Base-by-base conservation (phyloP, 768 basidiomycete species). In the Obba rivulosa region DNA sequence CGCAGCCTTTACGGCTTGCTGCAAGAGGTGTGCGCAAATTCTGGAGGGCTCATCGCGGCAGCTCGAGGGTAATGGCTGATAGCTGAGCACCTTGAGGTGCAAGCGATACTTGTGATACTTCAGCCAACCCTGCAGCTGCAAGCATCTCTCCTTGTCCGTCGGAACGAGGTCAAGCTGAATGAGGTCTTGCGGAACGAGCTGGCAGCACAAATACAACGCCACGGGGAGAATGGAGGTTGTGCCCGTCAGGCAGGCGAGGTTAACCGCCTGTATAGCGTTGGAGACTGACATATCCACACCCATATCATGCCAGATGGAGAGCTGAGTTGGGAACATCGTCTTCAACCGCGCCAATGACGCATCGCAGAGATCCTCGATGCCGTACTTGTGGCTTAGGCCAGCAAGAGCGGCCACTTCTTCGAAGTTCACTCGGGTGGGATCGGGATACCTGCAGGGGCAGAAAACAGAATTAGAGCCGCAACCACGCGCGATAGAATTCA, bases 381-480 rank as follows among this genome's bases (percentile, higher is more conserved):
- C 40, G n/a, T 51, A 51, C 22, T 51, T 51, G 50, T 51, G 50
- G 10, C 23, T 45, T 2, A 51, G 20, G 14, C 50, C 39, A 8
- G 40, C 31, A 9, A 47, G 11, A 1, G 50, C 50, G 1, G 31
- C 21, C 16, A 51, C 31, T 17, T 24, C 18, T 3, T 23, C n/a
- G 24, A 42, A 49, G 4, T 5, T 31, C 28, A 13, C 7, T 13
- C 28, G 28, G 5, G 28, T 13, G 13, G 28, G 28, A 31, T 31
- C 28, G 28, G 28, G 28, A 13, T 7, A 31, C 7, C 28, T 31
- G 28, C 28, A 5, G 7, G 28, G n/a, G n/a, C 28, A 7, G 28
- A 31, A 13, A 31, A 7, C 28, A 31, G 28, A 7, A 31, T 5
- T n/a, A 31, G 13, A 31, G 28, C 13, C 28, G 7, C 13, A 31